phyloP scores from a whole-genome alignment of 2,329 filamentous ascomycete genomes.

The Sclerotinia borealis region DNA sequence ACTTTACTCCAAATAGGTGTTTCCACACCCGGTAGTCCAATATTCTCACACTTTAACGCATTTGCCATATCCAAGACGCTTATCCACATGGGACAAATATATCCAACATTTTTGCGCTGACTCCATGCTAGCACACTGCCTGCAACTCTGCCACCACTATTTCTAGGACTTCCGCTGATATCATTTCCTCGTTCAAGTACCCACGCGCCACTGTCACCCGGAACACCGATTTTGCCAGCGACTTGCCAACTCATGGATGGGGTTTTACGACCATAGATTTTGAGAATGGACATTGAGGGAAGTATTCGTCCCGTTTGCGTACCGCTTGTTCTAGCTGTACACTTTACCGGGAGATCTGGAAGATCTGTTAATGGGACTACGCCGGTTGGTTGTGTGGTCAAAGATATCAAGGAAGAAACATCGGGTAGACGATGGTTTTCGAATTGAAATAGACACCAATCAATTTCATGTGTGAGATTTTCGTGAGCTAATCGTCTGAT shows the following conservation, averaged over 20 bases:
- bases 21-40: slow-evolving; percentile 63
- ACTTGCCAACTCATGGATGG: slow-evolving; percentile 68
- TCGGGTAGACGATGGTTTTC: slow-evolving; percentile 62
- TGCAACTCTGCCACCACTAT: slow-evolving; percentile 65
- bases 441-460: slow-evolving; percentile 89
- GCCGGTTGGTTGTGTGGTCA: slow-evolving; percentile 46
- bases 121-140: slow-evolving; percentile 90
- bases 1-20: not conserved
- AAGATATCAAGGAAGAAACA: slow-evolving; percentile 61
- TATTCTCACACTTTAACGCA: slow-evolving; percentile 62
- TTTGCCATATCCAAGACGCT: slow-evolving; percentile 78
- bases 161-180: slow-evolving; percentile 78
- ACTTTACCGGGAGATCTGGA: slow-evolving; percentile 75
- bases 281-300: slow-evolving; percentile 73
- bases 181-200: slow-evolving; percentile 87
- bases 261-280: slow-evolving; percentile 76
- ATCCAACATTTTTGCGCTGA: slow-evolving; percentile 71
- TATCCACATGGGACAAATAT: slow-evolving; percentile 93
- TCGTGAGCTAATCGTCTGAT: slow-evolving; percentile 69
- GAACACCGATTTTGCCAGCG: slow-evolving; percentile 55
- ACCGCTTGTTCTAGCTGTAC: slow-evolving; percentile 80
- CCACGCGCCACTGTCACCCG: slow-evolving; percentile 92
- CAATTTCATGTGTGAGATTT: slow-evolving; percentile 80
- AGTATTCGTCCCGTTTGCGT: slow-evolving; percentile 73
- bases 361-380: slow-evolving; percentile 57